Percentiles rank a stretch among this genome's conserved stretches.
Evolutionary conservation across 2,329 filamentous ascomycete species (phyloP).

Genomic region (Hymenoscyphus linearis): DNA sequence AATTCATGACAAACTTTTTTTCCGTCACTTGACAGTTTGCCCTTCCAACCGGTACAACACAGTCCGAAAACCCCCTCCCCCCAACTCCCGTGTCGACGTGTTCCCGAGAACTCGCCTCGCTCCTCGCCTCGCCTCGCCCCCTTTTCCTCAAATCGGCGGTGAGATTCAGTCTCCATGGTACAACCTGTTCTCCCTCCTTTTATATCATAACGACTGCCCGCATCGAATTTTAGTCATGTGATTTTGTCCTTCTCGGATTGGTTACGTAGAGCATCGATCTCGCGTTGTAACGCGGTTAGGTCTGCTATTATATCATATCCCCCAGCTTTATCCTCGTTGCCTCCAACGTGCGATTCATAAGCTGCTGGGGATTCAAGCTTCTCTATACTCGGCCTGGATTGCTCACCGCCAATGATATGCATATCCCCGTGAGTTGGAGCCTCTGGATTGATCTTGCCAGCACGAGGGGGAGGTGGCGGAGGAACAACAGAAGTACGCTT

Average conservation of each 20-base stretch:
- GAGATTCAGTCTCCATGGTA: background rate
- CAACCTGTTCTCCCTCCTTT: constrained; percentile 1
- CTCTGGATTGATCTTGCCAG: constrained; percentile 32
- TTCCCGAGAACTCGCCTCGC: background rate
- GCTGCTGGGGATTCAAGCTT: constrained; percentile 21
- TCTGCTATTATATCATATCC: constrained; percentile 64
- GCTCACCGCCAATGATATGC: constrained; percentile 24
- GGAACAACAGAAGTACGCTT: constrained; percentile 26
- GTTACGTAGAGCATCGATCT: constrained; percentile 63
- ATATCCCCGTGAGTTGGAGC: constrained; percentile 20
- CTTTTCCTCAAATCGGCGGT: constrained; percentile 3
- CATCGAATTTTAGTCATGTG: constrained; percentile 20
- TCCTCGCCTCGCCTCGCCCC: background rate
- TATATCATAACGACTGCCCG: constrained; percentile 2
- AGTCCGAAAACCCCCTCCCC: too few species aligned
- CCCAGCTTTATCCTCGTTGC: constrained; percentile 36
- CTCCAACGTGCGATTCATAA: constrained; percentile 19
- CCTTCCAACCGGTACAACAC: constrained; percentile 8
- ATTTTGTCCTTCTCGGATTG: constrained; percentile 31
- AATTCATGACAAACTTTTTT: constrained; percentile 7
- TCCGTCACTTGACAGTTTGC: constrained; percentile 7
- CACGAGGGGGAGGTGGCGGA: constrained; percentile 37
- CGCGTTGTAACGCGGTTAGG: constrained; percentile 64
- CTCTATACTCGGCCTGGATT: constrained; percentile 22
- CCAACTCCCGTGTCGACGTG: background rate